Evolutionary conservation across 1,139 yeast species (phyloP).

Genomic region (Pneumocystis oryctolagi): DNA sequence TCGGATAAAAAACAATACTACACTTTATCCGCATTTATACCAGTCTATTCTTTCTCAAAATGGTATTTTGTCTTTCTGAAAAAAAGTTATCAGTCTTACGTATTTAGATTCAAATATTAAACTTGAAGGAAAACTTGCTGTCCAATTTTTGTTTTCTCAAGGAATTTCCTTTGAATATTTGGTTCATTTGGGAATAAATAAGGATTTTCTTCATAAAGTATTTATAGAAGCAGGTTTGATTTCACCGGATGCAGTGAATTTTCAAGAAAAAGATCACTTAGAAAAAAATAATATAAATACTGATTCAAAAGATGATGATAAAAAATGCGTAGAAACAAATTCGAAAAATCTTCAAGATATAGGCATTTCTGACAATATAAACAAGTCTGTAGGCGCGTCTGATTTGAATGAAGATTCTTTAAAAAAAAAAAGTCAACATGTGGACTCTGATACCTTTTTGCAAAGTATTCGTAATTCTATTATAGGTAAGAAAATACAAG

Average conservation of each 20-base stretch:
- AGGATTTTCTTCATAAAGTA: neutral
- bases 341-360: neutral
- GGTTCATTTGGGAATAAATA: neutral
- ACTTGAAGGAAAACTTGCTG: neutral
- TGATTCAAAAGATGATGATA: neutral
- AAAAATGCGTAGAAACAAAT: neutral
- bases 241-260: neutral
- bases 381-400: neutral
- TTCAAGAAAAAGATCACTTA: neutral
- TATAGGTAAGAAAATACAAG: neutral
- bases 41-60: neutral
- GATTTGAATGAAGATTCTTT: neutral
- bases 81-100: neutral
- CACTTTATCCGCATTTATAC: neutral
- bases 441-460: neutral
- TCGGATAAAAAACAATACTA: neutral
- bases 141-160: neutral
- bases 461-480: neutral
- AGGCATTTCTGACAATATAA: neutral
- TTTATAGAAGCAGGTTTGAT: neutral
- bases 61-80: neutral
- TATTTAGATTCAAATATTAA: neutral
- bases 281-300: neutral
- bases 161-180: neutral
- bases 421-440: neutral